Base-by-base conservation (phyloP, 345 rosid species). In the Eucalyptus pauciflora region DNA sequence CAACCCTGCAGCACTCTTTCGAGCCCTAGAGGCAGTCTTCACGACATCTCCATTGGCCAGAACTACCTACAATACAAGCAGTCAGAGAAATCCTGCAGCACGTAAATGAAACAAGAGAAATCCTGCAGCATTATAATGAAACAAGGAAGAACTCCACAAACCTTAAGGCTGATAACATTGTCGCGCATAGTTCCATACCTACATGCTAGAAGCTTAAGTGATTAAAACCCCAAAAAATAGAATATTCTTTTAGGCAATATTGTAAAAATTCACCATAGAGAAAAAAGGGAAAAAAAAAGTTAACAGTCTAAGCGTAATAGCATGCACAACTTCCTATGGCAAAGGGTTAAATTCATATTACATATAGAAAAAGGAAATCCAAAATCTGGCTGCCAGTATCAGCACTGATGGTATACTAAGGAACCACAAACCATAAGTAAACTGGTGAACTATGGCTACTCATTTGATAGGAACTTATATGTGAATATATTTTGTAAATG, bases 131-230 rank as follows among this genome's bases (percentile, higher is more conserved):
- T 83, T 64, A 76, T 56, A 91, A 86, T 58, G 64, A 91, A 86
- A 85, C 67, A 50, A 88, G 87, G 20, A 88, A 87, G 86, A 60
- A 88, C 81, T 88, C 13, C 64, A 89, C 92, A 89, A 90, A 96
- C 99, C 99, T 95, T 96, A 89, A 97, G 99, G 92, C 89, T 96
- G 89, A 96, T 96, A 90, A 97, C 99, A 92, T 96, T 96, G 87
- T 96, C 99, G 46, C 97, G 96, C 99, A 97, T 96, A 83, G 99
- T 96, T 89, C 99, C 99, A 91, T 97, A 97, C 97, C 99, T 97
- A 93, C 94, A 94, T 91, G 95, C 94, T 94, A 95, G 91, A 91
- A 91, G 60, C 90, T 89, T 90, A 91, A 89, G 92, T 81, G 92
- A 94, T 91, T 88, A 88, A 62, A 91, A 87, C 54, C 52, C 25